phyloP scores from a whole-genome alignment of 306 rosid genomes.

The Alnus rubra region DNA sequence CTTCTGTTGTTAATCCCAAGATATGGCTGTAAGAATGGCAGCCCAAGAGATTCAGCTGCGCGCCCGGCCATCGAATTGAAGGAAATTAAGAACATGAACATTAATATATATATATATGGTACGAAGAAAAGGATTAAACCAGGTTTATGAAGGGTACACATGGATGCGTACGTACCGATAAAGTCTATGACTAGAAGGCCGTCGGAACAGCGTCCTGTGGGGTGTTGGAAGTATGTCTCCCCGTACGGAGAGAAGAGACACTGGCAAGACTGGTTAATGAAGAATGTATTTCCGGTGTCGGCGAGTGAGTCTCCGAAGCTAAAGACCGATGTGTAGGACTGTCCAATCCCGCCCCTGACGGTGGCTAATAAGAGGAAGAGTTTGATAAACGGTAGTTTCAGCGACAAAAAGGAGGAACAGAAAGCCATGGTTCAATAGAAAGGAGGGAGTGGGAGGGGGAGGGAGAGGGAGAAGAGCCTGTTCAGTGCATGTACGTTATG shows the following conservation, averaged over 20 bases:
- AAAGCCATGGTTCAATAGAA: background rate
- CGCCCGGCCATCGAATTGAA: background rate
- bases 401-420: background rate
- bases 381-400: background rate
- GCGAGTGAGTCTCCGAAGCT: slow-evolving; percentile 69
- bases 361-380: background rate
- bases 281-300: slow-evolving; percentile 54
- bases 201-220: slow-evolving; percentile 36
- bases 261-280: background rate
- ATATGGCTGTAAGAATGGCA: slow-evolving; percentile 49
- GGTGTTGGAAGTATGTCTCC: slow-evolving; percentile 30
- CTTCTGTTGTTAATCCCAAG: slow-evolving; percentile 21
- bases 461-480: too few species aligned
- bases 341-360: background rate
- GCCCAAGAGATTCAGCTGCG: slow-evolving; percentile 50
- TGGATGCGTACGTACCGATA: background rate
- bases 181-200: slow-evolving; percentile 39
- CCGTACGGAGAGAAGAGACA: slow-evolving; percentile 34
- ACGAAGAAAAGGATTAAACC: background rate
- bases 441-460: background rate
- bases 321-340: slow-evolving; percentile 46
- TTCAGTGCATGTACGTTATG: too few species aligned
- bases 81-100: background rate
- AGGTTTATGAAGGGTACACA: too few species aligned
- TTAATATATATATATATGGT: background rate